Percentiles rank a stretch among this genome's conserved stretches.
These are phyloP conservation scores for Colletotrichum coccodes DNA, from an alignment of 2,329 filamentous ascomycete genomes.

Conservation along the genomic window DNA sequence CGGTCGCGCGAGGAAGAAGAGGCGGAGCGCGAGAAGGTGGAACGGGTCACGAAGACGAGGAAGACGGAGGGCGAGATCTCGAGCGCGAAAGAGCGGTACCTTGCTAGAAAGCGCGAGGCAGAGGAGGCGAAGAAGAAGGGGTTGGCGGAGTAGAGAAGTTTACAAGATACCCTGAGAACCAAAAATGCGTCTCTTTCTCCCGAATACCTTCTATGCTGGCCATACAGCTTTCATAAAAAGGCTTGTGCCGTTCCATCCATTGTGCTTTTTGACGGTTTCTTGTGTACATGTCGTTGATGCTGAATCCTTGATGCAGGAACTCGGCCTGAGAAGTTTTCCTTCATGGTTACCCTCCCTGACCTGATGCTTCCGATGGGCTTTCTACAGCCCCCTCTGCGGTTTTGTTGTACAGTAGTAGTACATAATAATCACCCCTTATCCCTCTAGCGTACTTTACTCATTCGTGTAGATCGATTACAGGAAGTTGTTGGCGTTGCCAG, in stretches of 20 bases:
- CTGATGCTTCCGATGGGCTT: conserved; percentile 1
- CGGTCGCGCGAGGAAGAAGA: conserved; percentile 74
- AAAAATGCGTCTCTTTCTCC: conserved; percentile 5
- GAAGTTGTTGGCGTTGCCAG: conserved; percentile 40
- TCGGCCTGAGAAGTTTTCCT: neutral
- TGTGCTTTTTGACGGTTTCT: neutral
- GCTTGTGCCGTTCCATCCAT: neutral
- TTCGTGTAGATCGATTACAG: neutral
- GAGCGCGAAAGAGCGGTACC: conserved; percentile 82
- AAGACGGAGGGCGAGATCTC: conserved; percentile 83
- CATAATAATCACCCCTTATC: conserved; percentile 4
- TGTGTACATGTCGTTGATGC: conserved; percentile 12
- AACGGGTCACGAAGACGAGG: conserved; percentile 76
- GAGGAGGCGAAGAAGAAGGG: conserved; percentile 73
- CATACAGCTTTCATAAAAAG: neutral
- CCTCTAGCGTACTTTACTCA: neutral
- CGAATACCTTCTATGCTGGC: neutral
- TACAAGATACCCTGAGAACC: conserved; percentile 40
- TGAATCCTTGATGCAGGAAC: neutral
- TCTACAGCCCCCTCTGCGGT: neutral
- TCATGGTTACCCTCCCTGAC: neutral
- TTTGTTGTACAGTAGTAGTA: conserved; percentile 29
- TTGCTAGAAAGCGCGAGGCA: conserved; percentile 79
- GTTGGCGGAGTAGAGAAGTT: conserved; percentile 37
- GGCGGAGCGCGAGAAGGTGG: conserved; percentile 68